phyloP scores from a whole-genome alignment of 169 alveolate species.

The Cystoisospora suis region DNA sequence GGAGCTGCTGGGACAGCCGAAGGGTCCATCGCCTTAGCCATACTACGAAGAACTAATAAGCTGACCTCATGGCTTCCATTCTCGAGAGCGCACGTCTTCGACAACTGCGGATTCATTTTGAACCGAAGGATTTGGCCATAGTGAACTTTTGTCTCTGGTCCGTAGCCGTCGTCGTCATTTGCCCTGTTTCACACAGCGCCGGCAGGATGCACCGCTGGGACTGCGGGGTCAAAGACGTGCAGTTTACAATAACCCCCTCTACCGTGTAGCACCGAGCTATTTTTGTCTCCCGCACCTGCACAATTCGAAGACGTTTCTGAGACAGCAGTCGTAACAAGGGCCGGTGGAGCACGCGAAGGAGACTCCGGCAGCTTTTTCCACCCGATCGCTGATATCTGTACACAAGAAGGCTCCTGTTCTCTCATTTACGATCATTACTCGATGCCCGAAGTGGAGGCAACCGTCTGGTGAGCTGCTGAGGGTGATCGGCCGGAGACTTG shows the following conservation, averaged over 20 bases:
- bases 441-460: slow-evolving; percentile 30
- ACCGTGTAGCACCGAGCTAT: too few species aligned
- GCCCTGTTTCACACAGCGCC: too few species aligned
- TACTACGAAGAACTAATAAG: too few species aligned
- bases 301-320: neutral
- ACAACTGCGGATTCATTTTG: neutral
- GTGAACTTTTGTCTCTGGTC: neutral
- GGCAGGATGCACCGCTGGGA: too few species aligned
- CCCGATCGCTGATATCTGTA: neutral
- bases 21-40: too few species aligned
- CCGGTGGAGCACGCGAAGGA: slow-evolving; percentile 23
- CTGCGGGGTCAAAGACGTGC: too few species aligned
- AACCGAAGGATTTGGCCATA: neutral
- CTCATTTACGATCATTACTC: neutral
- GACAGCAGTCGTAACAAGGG: neutral
- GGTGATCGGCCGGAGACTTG: slow-evolving; percentile 7
- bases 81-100: neutral
- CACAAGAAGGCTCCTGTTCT: neutral
- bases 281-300: slow-evolving; percentile 24
- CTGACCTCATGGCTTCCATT: neutral
- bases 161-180: neutral
- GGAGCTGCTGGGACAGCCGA: too few species aligned
- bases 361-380: slow-evolving; percentile 11
- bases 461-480: slow-evolving; percentile 5
- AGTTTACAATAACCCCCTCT: too few species aligned